phyloP scores from a whole-genome alignment of 2,329 filamentous ascomycete genomes.

The Aspergillus tamarii region DNA sequence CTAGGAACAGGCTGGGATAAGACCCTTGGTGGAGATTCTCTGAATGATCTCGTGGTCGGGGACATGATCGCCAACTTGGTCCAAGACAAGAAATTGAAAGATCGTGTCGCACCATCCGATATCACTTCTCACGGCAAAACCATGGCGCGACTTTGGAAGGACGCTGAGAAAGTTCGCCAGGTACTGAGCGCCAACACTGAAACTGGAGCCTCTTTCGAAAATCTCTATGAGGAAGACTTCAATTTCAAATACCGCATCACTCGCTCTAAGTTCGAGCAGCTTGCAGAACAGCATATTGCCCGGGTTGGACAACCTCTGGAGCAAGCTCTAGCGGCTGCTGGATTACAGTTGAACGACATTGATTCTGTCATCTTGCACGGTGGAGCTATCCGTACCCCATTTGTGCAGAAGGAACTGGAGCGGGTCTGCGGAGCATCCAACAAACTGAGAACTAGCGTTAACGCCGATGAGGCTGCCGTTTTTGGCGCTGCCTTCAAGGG shows the following conservation, averaged over 20 bases:
- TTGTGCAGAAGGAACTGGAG: slow-evolving; percentile 89
- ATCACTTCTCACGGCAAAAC: slow-evolving; percentile 76
- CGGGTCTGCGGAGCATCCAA: slow-evolving; percentile 69
- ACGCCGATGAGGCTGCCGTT: slow-evolving; percentile 93
- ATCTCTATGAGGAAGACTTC: slow-evolving; percentile 80
- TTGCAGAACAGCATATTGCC: slow-evolving; percentile 68
- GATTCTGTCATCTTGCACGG: slow-evolving; percentile 93
- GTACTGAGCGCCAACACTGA: slow-evolving; percentile 92
- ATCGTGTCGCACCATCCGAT: slow-evolving; percentile 39
- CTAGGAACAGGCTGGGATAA: slow-evolving; percentile 86
- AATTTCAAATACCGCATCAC: slow-evolving; percentile 91
- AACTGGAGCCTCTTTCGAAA: slow-evolving; percentile 79
- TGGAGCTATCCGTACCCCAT: slow-evolving; percentile 85
- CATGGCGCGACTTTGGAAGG: slow-evolving; percentile 88
- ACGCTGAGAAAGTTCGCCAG: slow-evolving; percentile 83
- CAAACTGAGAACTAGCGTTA: slow-evolving; percentile 91
- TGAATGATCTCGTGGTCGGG: slow-evolving; percentile 86
- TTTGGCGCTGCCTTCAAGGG: slow-evolving; percentile 96
- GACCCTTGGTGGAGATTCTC: slow-evolving; percentile 82
- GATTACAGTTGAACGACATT: slow-evolving; percentile 73
- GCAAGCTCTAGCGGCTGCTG: slow-evolving; percentile 73
- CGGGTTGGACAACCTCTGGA: slow-evolving; percentile 72
- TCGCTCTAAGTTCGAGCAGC: slow-evolving; percentile 77
- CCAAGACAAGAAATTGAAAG: slow-evolving; percentile 61
- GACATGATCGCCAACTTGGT: slow-evolving; percentile 84